Evolutionary conservation across 768 basidiomycete species (phyloP), one percentile per base, ranked within the genome.

Genomic region (Auricularia sp.): DNA sequence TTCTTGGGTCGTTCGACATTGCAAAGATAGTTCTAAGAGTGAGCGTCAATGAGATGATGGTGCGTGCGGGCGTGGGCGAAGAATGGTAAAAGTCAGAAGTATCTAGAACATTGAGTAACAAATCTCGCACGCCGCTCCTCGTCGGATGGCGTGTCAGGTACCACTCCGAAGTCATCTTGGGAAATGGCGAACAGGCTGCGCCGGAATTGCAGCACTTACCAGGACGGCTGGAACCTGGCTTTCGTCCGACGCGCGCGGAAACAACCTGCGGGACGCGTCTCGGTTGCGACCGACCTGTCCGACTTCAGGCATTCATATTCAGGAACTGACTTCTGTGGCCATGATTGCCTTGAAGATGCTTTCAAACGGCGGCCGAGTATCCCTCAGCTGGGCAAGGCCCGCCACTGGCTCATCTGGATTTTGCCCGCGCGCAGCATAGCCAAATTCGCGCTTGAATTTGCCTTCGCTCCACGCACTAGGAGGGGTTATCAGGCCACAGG

Each of bases 91-190:
- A 77, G 76, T 93, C 91, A 94, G 90, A 85, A 94, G 91, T 94
- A 94, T 93, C 91, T 86, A 81, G 90, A 91, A 90, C 89, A 82
- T 85, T 78, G 56, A 54, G 54, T 79, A 71, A 67, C 72, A 64
- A 77, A 89, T 92, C 91, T 83, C 80, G 90, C 82, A 73, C 67
- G 82, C 82, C 78, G 89, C 86, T 88, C 88, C 76, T 74, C 79
- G 67, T 62, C 68, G 63, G 65, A 65, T 68, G 84, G 92, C 81
- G 78, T 83, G 88, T 74, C 77, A 87, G 91, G 78, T 86, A 90
- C 91, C 91, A 93, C 91, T 93, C 91, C 89, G 87, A 39, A 89
- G 84, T 93, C 89, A 92, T 93, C 91, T 61, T 33, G 11, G 24
- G 4, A 59, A 58, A 29, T 14, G 33, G 14, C 34, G 8, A 61